These are phyloP conservation scores for Aphanocladium album DNA, from an alignment of 2,329 filamentous ascomycete species.

Conservation along the genomic window DNA sequence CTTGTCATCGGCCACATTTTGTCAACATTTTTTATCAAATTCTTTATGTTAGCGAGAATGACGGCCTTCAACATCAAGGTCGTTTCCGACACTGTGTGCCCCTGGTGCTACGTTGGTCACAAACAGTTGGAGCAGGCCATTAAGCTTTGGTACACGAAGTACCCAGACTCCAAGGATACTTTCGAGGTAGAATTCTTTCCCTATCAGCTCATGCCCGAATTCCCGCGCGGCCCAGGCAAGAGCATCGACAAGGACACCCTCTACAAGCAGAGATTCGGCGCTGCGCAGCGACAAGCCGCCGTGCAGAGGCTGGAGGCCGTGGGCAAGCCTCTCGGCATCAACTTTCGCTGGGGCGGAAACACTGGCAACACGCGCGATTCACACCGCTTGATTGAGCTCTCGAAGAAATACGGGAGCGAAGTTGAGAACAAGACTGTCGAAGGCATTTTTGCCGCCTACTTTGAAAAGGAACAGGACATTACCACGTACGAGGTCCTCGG, in stretches of 20 bases:
- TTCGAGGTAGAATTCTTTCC: slow-evolving; percentile 44
- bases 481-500: slow-evolving; percentile 35
- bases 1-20: too few relatives aligned
- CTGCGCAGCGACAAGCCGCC: slow-evolving; percentile 45
- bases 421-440: slow-evolving; percentile 53
- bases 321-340: slow-evolving; percentile 34
- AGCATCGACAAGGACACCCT: slow-evolving; percentile 34
- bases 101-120: slow-evolving; percentile 48
- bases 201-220: slow-evolving; percentile 38
- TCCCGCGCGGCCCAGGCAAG: slow-evolving; percentile 24
- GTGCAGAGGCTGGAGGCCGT: slow-evolving; percentile 24
- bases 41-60: slow-evolving; percentile 45
- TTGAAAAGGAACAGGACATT: slow-evolving; percentile 39
- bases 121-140: slow-evolving; percentile 43
- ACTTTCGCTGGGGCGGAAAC: slow-evolving; percentile 40
- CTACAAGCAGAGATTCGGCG: slow-evolving; percentile 53
- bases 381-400: slow-evolving; percentile 43
- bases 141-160: slow-evolving; percentile 31
- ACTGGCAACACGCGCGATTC: slow-evolving; percentile 21
- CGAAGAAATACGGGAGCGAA: slow-evolving; percentile 44
- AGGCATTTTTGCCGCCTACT: slow-evolving; percentile 38
- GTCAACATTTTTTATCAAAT: too few relatives aligned
- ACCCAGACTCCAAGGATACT: slow-evolving; percentile 52
- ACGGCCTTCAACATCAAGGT: slow-evolving; percentile 45
- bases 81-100: slow-evolving; percentile 47